Base-by-base conservation (phyloP, 352 stramenopile species). In the Pythium periplocum region DNA sequence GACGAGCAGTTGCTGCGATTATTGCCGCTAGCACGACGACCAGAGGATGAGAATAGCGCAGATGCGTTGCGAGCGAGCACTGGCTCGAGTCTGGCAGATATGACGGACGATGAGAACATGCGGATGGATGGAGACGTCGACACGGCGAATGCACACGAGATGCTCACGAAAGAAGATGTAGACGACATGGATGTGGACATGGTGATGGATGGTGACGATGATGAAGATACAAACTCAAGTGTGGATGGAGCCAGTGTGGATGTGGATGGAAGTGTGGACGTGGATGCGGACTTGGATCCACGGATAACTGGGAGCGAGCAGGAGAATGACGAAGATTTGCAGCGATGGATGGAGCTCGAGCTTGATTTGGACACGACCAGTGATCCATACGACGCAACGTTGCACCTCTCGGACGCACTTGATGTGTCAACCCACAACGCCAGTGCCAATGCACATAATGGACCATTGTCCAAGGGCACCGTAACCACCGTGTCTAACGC, bases 261-360 rank as follows among this genome's bases (percentile, higher is more conserved):
- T 48, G 51, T 62, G 35, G 47, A 56, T 38, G 49, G 52, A 26
- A 48, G 55, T 37, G 48, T 49, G 11, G 48, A 56, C 26, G 17
- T 26, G 17, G 17, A 26, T 26, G 17, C 58, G 45, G 51, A 58
- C 43, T 41, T 32, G 1, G 57, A 64, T 43, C 38, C 38, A 43
- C 38, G 38, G 52, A 52, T 38, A 26, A 57, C 3, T 2, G 17
- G 4, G 39, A 48, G 43, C n/a, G 57, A 64, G 45, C 57, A 43
- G 3, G 43, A 48, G 8, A 48, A 47, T 3, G 48, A 59, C 26
- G 58, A 65, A 46, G 58, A 65, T 47, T 31, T 65, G 39, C 58
- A 65, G 58, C 59, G 53, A 1, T 66, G 59, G 59, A 66, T 66
- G 59, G 59, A 66, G 53, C 48, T 66, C 42, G 59, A 66, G 45